These are phyloP conservation scores for Monosporozyma solicola DNA, from an alignment of 805 yeast genomes.

Conservation along the genomic window DNA sequence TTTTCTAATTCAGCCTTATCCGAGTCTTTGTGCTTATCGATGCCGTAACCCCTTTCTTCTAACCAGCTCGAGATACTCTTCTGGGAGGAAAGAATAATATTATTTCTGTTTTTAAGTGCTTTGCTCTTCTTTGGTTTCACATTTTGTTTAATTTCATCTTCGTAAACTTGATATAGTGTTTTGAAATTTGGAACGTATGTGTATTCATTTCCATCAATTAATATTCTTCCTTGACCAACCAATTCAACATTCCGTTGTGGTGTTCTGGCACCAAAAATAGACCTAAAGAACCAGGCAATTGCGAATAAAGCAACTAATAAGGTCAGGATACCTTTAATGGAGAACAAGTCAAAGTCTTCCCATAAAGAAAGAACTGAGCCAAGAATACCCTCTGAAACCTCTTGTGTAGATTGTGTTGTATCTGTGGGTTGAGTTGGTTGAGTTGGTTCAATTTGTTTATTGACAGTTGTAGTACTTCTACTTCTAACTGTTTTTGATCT, in stretches of 20 bases:
- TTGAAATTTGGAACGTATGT: slow-evolving; percentile 35
- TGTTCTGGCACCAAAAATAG: slow-evolving; percentile 3
- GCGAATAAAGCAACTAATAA: slow-evolving; percentile 2
- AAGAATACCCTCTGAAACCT: not conserved
- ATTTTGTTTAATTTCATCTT: slow-evolving; percentile 18
- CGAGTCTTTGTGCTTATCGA: not conserved
- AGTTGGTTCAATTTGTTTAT: not conserved
- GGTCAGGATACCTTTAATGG: slow-evolving; percentile 11
- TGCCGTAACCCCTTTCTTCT: slow-evolving; percentile 19
- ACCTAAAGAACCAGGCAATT: slow-evolving; percentile 8
- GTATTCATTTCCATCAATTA: slow-evolving; percentile 33
- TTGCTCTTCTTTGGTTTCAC: slow-evolving; percentile 5
- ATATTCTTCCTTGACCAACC: slow-evolving; percentile 21
- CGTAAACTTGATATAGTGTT: slow-evolving; percentile 29
- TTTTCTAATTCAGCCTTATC: not conserved
- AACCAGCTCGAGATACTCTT: slow-evolving; percentile 71
- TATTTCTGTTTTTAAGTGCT: slow-evolving; percentile 8
- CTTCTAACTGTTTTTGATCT: slow-evolving; percentile 5
- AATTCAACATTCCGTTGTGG: slow-evolving; percentile 9
- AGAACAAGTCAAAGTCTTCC: slow-evolving; percentile 14
- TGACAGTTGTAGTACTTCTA: not conserved
- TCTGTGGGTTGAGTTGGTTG: not conserved
- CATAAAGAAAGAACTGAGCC: slow-evolving; percentile 4
- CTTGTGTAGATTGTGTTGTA: not conserved
- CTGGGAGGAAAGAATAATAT: slow-evolving; percentile 40